Evolutionary conservation across 2,329 filamentous ascomycete genomes (phyloP).

Genomic region (Botrytis pseudocinerea): DNA sequence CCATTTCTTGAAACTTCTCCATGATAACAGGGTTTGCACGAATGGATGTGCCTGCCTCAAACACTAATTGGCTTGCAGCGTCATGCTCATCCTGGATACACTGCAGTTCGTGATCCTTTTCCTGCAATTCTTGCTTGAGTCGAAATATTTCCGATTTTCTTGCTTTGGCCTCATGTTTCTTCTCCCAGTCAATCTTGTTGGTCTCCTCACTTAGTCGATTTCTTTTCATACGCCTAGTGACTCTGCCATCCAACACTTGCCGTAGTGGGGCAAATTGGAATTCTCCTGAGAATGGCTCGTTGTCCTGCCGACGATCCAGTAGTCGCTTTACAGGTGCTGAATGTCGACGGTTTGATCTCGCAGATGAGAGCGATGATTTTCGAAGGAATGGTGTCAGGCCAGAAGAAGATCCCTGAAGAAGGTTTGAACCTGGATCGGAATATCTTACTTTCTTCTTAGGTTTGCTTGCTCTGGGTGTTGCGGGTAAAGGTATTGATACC

Average conservation of each 20-base stretch:
- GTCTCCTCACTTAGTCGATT: slow-evolving; percentile 60
- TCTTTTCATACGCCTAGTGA: slow-evolving; percentile 57
- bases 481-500: slow-evolving; percentile 37
- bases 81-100: slow-evolving; percentile 38
- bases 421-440: slow-evolving; percentile 55
- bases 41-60: slow-evolving; percentile 31
- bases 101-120: slow-evolving; percentile 38
- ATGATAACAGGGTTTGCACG: slow-evolving; percentile 26
- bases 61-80: slow-evolving; percentile 36
- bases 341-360: slow-evolving; percentile 47
- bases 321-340: slow-evolving; percentile 45
- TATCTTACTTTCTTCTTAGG: slow-evolving; percentile 57
- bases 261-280: slow-evolving; percentile 52
- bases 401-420: slow-evolving; percentile 44
- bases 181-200: slow-evolving; percentile 52
- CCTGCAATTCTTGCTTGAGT: slow-evolving; percentile 49
- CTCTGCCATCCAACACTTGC: slow-evolving; percentile 57
- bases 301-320: slow-evolving; percentile 32
- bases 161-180: slow-evolving; percentile 44
- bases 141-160: slow-evolving; percentile 50
- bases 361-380: slow-evolving; percentile 49
- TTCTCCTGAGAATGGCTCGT: slow-evolving; percentile 42
- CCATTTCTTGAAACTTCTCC: slow-evolving; percentile 35
- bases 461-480: slow-evolving; percentile 34
- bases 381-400: slow-evolving; percentile 61